Base-by-base conservation (phyloP, 1,284 basidiomycete species). In the Ceratobasidium sp. region DNA sequence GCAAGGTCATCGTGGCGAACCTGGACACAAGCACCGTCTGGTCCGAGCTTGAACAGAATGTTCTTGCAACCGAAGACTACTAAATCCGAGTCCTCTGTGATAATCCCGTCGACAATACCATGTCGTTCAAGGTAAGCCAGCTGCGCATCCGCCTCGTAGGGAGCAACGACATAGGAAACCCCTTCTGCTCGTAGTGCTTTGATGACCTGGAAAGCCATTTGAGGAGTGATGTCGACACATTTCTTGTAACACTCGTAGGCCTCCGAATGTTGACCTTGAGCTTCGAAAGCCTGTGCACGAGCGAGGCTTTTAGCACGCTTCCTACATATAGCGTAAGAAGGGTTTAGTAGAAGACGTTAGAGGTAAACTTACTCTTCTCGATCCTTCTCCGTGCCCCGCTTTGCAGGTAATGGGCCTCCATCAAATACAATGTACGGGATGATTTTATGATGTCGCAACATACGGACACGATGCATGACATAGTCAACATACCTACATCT, bases 121-220 rank as follows among this genome's bases (percentile, higher is more conserved):
- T 85, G 82, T 55, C 88, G 88, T 80, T 99, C 98, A 58, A 99
- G 86, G 82, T 91, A 98, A 69, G 95, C 93, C 73, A 99, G 87
- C 81, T 99, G 98, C 0, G 98, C 96, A 79, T 99, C 98, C 0
- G 98, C 98, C 84, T 99, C 98, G 81, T 99, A 99, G 0, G 98
- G 98, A 4, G 98, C 98, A 5, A 99, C 98, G 30, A 99, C 85
- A 80, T 98, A 98, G 28, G 87, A 81, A 16, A 98, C 87, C 26
- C 83, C 83, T 79, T 96, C 94, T 6, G 91, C 92, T 64, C 87
- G 88, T 44, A 98, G 84, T 2, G 93, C 95, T 87, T 99, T 98
- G 84, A 99, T 98, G 75, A 98, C 84, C 82, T 99, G 97, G 80
- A 88, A 96, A 5, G 98, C 98, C 94, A 98, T 97, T 80, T 96